These are phyloP conservation scores for Trichophyton schoenleinii DNA, from an alignment of 2,329 filamentous ascomycete species.

Conservation along the genomic window DNA sequence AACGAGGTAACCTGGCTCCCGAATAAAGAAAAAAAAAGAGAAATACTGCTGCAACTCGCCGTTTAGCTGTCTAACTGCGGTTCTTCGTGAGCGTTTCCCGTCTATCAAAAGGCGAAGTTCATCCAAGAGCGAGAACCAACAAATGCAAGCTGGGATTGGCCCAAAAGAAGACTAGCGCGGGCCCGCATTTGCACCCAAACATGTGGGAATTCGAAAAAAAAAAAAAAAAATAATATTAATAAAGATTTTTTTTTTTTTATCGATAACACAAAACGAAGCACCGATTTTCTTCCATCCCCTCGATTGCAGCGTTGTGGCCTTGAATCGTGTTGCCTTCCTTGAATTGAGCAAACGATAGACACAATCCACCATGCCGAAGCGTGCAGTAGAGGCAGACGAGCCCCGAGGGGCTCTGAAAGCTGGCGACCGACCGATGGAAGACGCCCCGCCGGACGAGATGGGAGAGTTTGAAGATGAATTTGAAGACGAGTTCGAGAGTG, in stretches of 20 bases:
- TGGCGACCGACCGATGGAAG: slow-evolving; percentile 45
- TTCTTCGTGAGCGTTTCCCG: not conserved
- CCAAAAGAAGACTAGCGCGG: slow-evolving; percentile 14
- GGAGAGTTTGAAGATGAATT: slow-evolving; percentile 66
- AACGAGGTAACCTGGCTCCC: not conserved
- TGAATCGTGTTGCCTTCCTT: not conserved
- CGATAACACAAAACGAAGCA: not conserved
- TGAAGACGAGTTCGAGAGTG: slow-evolving; percentile 90
- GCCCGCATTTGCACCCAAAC: slow-evolving; percentile 4
- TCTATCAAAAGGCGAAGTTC: not conserved
- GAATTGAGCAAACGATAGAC: not conserved
- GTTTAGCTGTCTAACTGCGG: not conserved
- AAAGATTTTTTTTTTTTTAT: slow-evolving; percentile 3
- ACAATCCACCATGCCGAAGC: slow-evolving; percentile 44
- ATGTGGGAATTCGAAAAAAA: not conserved
- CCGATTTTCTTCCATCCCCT: not conserved
- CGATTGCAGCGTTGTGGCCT: not conserved
- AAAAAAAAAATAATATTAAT: not conserved
- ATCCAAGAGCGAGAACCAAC: not conserved
- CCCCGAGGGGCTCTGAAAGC: slow-evolving; percentile 46
- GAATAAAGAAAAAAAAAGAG: not conserved
- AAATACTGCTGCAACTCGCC: not conserved
- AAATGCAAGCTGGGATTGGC: slow-evolving; percentile 1
- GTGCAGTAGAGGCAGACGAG: slow-evolving; percentile 43
- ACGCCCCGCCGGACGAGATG: slow-evolving; percentile 40